Evolutionary conservation across 1,284 basidiomycete species (phyloP).

Genomic region (Microbotryum violaceum): DNA sequence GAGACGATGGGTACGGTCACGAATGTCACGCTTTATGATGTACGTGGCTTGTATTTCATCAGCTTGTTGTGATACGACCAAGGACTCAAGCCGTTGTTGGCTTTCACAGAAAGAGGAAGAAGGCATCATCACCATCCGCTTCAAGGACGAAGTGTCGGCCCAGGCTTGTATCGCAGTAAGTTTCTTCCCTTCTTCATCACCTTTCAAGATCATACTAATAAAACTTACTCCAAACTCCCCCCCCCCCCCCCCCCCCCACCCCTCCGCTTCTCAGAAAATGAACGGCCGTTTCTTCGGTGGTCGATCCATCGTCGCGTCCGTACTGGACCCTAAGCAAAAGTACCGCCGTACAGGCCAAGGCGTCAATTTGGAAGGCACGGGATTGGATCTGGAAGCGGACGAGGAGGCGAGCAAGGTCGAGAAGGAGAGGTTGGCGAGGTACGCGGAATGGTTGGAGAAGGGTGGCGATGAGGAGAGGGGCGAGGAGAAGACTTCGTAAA

Average conservation of each 20-base stretch:
- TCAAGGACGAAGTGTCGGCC: conserved; percentile 76
- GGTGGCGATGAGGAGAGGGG: conserved; percentile 8
- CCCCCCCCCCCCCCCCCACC: neutral
- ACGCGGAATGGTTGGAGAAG: conserved; percentile 67
- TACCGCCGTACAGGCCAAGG: conserved; percentile 63
- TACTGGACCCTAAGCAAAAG: conserved; percentile 70
- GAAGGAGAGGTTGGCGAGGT: conserved; percentile 74
- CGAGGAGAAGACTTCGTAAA: neutral
- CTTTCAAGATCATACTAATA: neutral
- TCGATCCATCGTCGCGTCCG: conserved; percentile 67
- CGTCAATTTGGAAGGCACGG: conserved; percentile 34
- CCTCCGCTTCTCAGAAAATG: conserved; percentile 64
- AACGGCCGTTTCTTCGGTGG: conserved; percentile 87
- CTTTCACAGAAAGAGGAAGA: conserved; percentile 71
- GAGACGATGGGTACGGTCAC: conserved; percentile 87
- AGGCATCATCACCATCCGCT: conserved; percentile 94
- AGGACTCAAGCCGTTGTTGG: neutral
- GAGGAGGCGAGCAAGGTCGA: conserved; percentile 58
- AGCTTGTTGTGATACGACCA: neutral
- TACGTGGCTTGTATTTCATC: conserved; percentile 46
- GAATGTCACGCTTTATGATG: conserved; percentile 92
- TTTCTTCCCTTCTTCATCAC: conserved; percentile 22
- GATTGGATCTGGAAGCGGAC: conserved; percentile 50
- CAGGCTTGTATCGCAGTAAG: conserved; percentile 78
- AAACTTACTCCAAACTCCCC: no score